Evolutionary conservation across 2,329 filamentous ascomycete genomes (phyloP), one percentile per base, ranked within the genome.

Genomic region (Sporothrix dimorphospora): DNA sequence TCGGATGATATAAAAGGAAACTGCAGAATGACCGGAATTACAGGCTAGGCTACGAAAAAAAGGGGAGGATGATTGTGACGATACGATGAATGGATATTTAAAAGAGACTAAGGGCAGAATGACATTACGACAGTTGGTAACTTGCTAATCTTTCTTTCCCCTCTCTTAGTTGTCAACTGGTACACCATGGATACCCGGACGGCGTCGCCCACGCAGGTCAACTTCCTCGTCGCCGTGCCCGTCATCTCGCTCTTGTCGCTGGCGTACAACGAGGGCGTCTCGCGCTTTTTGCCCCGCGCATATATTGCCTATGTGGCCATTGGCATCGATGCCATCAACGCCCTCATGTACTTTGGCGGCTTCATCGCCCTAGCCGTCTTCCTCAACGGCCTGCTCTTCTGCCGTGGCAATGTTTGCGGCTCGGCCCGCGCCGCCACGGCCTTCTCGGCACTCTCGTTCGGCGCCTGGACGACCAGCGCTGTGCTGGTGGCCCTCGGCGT

Each of bases 281-380:
- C 86, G 5, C 82, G 83, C 63, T 85, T 85, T 72, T 75, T 81
- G 16, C 82, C 84, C 0, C 80, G 81, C 55, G 81, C 81, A 51
- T 83, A 84, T 45, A 83, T 87, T 77, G 84, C 86, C 40, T 85
- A 84, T 74, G 82, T 80, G 12, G 81, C 83, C 55, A 77, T 90
- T 45, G 81, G 79, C 34, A 74, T 89, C 73, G 88, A 90, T 75
- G 76, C 81, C 45, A 71, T 82, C 76, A 90, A 89, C 78, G 81
- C 83, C 4, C 74, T 89, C 71, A 85, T 90, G 77, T 89, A 88
- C 81, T 87, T 90, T 78, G 81, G 83, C 24, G 88, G 87, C 71
- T 90, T 90, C 80, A 83, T 89, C 76, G 86, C 86, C 11, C 83
- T 90, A 24, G 82, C 86, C 57, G 83, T 86, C 74, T 90, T 89